Evolutionary conservation across 108 stramenopile genomes (phyloP), one percentile per base, ranked within the genome.

Genomic region (Skeletonema potamos): DNA sequence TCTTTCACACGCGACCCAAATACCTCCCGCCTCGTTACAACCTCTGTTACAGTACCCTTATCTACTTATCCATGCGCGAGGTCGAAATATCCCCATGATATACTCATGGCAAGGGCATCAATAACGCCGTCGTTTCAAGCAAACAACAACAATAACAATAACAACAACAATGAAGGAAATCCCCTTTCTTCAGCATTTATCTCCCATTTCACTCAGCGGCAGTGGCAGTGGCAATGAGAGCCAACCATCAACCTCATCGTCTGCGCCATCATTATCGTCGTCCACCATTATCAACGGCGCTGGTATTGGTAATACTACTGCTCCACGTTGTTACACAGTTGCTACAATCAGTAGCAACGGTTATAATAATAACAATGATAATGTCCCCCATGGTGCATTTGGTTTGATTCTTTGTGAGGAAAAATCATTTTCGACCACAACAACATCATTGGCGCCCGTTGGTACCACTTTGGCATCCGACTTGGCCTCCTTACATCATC

Each of bases 101-200:
- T n/a, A n/a, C n/a, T n/a, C n/a, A n/a, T n/a, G 37, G 37, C 13
- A 39, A 1, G 37, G 37, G 37, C 37, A 7, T 2, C 12, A 41
- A 3, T 15, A 41, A 41, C 15, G 15, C n/a, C 15, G 1, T 0
- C 37, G n/a, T 41, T 4, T 9, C 48, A 8, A 34, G 34, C 4
- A 4, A 34, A 34, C 34, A 8, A 4, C 22, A 51, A 8, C 1
- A 3, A 51, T 4, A 8, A 51, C 22, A 1, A 51, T 11, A 18
- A 3, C 20, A 8, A 51, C 20, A 22, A 63, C 62, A 9, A 63
- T 63, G 62, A 39, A 63, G 36, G 62, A 63, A 63, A 39, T 63
- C 41, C 62, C 62, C 17, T 63, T 63, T 17, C 37, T 51, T 24
- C 48, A 51, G 22, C 48, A 51, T 8, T 7, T 51, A 22, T 20